Evolutionary conservation across 2,329 filamentous ascomycete genomes (phyloP), one percentile per base, ranked within the genome.

Genomic region (Rosellinia necatrix): DNA sequence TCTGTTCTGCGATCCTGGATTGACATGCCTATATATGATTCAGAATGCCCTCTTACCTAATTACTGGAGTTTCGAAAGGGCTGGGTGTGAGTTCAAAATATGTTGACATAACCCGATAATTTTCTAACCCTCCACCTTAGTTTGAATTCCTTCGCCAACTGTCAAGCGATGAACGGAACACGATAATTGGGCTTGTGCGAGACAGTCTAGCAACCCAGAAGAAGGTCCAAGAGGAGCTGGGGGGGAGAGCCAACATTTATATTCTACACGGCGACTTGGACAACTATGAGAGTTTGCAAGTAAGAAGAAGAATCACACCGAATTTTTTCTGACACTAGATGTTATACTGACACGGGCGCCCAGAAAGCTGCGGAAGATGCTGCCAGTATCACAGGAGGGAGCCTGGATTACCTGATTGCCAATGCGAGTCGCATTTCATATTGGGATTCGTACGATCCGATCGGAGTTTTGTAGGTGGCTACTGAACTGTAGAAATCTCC

Each of bases 321-420:
- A n/a, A n/a, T n/a, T n/a, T n/a, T n/a, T n/a, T n/a, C n/a, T n/a
- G n/a, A n/a, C n/a, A n/a, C n/a, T n/a, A n/a, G n/a, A n/a, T n/a
- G n/a, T n/a, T n/a, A n/a, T n/a, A n/a, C n/a, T n/a, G n/a, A n/a
- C n/a, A n/a, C n/a, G n/a, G n/a, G n/a, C n/a, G n/a, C n/a, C n/a
- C n/a, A 54, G 44, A n/a, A 24, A 34, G 48, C 48, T 4, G 53
- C 29, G 3, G 35, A 10, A 2, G 41, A 42, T 1, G 25, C 48
- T 10, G 41, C 48, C 3, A 3, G 3, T 4, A 29, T 56, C 9
- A 52, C 42, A 2, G 48, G 48, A 2, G 53, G 48, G 10, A 6
- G 10, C 6, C 27, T 56, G 2, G 53, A 56, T 24, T 56, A 42
- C 19, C 48, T 56, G 1, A 48, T 56, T 5, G 53, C 53, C 12